Evolutionary conservation across 345 rosid species (phyloP).

Genomic region (Salix brachista): DNA sequence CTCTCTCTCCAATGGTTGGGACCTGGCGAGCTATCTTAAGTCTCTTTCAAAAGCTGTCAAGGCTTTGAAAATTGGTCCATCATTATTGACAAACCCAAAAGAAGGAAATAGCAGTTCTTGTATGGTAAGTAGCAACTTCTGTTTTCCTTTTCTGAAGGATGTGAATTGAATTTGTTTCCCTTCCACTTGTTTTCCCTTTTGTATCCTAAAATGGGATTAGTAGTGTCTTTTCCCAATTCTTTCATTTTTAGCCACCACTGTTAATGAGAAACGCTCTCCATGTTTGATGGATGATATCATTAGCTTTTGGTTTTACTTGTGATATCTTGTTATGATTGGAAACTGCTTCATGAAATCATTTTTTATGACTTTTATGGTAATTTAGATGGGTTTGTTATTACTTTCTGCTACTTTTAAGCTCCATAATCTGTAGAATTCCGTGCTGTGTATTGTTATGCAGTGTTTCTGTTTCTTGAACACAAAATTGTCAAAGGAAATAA

Average conservation of each 20-base stretch:
- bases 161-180: not conserved
- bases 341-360: not conserved
- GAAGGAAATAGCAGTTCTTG: constrained; percentile 81
- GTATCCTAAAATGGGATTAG: not conserved
- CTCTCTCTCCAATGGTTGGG: constrained; percentile 98
- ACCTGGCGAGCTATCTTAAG: constrained; percentile 85
- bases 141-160: not conserved
- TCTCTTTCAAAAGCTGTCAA: constrained; percentile 89
- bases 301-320: constrained; percentile 3
- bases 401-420: not conserved
- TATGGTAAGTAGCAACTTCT: constrained; percentile 45
- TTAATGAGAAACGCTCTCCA: not conserved
- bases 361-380: not conserved
- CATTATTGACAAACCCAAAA: constrained; percentile 61
- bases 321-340: not conserved
- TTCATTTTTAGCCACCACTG: not conserved
- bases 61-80: constrained; percentile 64
- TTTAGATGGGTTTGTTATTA: not conserved
- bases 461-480: not conserved
- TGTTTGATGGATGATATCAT: not conserved
- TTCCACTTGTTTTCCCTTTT: not conserved
- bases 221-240: not conserved
- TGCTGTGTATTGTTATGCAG: not conserved
- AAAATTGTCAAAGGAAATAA: too few relatives aligned
- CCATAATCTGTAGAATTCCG: not conserved